Conservation (phyloP, 2,329 filamentous ascomycete species). For the Grosmannia serpens region DNA sequence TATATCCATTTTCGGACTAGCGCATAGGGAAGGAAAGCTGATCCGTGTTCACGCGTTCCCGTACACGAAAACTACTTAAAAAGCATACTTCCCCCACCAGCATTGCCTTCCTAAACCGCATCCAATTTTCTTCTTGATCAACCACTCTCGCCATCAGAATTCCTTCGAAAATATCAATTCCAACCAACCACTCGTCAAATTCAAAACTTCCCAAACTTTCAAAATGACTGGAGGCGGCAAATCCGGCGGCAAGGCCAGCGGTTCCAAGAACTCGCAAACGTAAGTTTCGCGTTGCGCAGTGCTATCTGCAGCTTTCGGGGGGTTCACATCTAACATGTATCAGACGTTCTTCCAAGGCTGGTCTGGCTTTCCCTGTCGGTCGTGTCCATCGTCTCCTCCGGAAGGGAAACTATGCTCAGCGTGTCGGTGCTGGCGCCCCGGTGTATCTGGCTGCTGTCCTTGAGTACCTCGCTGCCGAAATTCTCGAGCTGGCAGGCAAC, state of each 20-base stretch:
- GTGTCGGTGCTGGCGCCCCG: constrained; percentile 95
- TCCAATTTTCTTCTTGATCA: constrained; percentile 27
- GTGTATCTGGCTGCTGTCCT: constrained; percentile 96
- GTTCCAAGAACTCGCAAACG: constrained; percentile 99
- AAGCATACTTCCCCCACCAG: constrained; percentile 32
- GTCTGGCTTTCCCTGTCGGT: constrained; percentile 96
- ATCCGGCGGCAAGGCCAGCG: constrained; percentile 98
- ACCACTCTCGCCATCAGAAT: constrained; percentile 13
- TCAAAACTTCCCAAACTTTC: constrained; percentile 30
- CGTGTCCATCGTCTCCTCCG: constrained; percentile 99
- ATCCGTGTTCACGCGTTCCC: constrained; percentile 35
- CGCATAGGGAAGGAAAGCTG: constrained; percentile 22
- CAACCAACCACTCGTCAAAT: constrained; percentile 17
- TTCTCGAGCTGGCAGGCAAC: constrained; percentile 97
- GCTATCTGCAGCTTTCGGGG: too few relatives aligned
- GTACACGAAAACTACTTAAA: constrained; percentile 46
- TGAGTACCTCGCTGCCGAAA: constrained; percentile 97
- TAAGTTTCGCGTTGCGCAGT: constrained; percentile 43
- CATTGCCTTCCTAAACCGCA: constrained; percentile 19
- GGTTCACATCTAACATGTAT: constrained; percentile 28
- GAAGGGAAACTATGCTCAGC: constrained; percentile 99
- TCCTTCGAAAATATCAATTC: constrained; percentile 15
- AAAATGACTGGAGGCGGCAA: constrained; percentile 99
- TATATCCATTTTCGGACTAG: constrained; percentile 20
- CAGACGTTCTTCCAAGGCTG: constrained; percentile 97